Percentiles rank a stretch among this genome's conserved stretches.
These are phyloP conservation scores for Hyphopichia khmerensis DNA, from an alignment of 1,139 yeast genomes.

Conservation along the genomic window DNA sequence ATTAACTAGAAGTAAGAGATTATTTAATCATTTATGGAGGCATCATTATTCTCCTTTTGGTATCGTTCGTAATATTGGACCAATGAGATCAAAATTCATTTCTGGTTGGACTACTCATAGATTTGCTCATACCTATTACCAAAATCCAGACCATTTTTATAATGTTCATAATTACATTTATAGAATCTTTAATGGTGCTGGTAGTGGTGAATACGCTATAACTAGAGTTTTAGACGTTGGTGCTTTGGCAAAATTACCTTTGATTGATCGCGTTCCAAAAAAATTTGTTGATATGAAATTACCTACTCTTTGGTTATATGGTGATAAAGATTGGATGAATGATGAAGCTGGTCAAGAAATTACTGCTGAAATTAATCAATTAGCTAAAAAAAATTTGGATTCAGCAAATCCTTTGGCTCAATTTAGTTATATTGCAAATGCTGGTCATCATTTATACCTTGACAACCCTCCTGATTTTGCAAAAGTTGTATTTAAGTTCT, in stretches of 20 bases:
- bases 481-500: conserved; percentile 41
- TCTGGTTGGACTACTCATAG: conserved; percentile 44
- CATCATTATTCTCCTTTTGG: conserved; percentile 39
- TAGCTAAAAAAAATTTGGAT: conserved; percentile 17
- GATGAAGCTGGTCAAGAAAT: conserved; percentile 43
- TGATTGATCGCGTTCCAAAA: conserved; percentile 43
- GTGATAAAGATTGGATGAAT: conserved; percentile 49
- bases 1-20: conserved; percentile 19
- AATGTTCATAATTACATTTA: conserved; percentile 43
- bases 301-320: conserved; percentile 47
- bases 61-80: conserved; percentile 36
- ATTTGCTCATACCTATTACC: conserved; percentile 32
- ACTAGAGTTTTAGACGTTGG: conserved; percentile 41
- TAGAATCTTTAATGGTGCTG: conserved; percentile 39
- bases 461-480: conserved; percentile 56
- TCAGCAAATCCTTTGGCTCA: conserved; percentile 21
- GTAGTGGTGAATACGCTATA: conserved; percentile 48
- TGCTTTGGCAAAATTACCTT: conserved; percentile 43
- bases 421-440: conserved; percentile 48
- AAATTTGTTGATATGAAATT: conserved; percentile 34
- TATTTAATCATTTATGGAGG: conserved; percentile 35
- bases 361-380: conserved; percentile 37
- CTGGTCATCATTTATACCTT: conserved; percentile 79
- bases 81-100: conserved; percentile 35
- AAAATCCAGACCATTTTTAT: conserved; percentile 32